These are phyloP conservation scores for Tylopilus vinaceipallidus DNA, from an alignment of 768 basidiomycete species.

Conservation along the genomic window DNA sequence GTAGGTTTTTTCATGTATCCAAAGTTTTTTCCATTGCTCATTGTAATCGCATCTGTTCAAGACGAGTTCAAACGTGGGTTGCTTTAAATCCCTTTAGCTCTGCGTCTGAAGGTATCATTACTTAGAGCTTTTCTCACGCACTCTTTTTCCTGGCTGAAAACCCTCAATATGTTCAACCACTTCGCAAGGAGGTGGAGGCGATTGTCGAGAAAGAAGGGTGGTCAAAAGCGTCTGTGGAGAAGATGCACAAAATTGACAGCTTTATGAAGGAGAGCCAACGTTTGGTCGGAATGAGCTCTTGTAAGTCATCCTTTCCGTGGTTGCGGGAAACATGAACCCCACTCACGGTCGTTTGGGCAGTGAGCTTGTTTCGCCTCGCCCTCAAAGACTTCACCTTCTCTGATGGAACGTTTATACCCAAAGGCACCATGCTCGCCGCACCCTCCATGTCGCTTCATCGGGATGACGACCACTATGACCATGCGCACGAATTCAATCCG, in stretches of 20 bases:
- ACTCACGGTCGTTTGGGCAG: too few relatives aligned
- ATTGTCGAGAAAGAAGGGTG: neutral
- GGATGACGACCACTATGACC: neutral
- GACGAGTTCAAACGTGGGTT: too few relatives aligned
- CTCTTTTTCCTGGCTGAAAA: neutral
- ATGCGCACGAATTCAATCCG: neutral
- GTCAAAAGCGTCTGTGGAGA: neutral
- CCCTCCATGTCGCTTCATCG: neutral
- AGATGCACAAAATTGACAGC: neutral
- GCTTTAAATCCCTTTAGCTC: too few relatives aligned
- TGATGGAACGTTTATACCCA: neutral
- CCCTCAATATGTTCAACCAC: neutral
- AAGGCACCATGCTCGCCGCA: neutral
- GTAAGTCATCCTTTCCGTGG: constrained; percentile 14
- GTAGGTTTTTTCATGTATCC: constrained; percentile 9
- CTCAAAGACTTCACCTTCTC: neutral
- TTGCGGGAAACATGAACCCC: neutral
- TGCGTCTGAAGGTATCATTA: too few relatives aligned
- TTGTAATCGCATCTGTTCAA: too few relatives aligned
- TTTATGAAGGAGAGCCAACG: neutral
- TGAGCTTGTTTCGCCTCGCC: neutral
- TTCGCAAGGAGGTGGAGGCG: neutral
- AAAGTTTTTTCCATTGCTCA: too few relatives aligned
- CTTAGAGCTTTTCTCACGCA: neutral
- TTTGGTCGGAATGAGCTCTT: neutral